Evolutionary conservation across 192 early-diverging fungal species (phyloP).

Genomic region (Cladochytrium replicatum): DNA sequence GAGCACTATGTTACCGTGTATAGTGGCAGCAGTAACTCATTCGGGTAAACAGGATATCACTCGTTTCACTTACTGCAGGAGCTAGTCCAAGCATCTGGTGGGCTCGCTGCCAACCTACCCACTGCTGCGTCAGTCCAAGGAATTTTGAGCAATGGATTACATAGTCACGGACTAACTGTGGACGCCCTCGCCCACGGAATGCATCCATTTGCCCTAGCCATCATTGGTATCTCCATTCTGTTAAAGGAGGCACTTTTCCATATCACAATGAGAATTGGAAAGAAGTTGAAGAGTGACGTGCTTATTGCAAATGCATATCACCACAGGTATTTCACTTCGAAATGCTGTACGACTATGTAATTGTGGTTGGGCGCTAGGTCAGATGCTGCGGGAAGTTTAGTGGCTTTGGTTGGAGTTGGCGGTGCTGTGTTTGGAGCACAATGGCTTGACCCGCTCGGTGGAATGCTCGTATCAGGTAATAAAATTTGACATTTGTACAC

Average conservation of each 20-base stretch:
- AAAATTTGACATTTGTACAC: not conserved
- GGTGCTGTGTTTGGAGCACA: slow-evolving; percentile 62
- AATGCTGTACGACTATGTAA: too few relatives aligned
- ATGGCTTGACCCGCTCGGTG: slow-evolving; percentile 66
- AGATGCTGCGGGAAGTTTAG: slow-evolving; percentile 61
- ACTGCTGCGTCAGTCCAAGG: slow-evolving; percentile 4
- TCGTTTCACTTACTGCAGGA: slow-evolving; percentile 5
- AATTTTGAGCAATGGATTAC: slow-evolving; percentile 1
- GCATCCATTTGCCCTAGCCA: slow-evolving; percentile 60
- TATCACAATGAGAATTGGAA: slow-evolving; percentile 57
- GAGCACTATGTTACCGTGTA: slow-evolving; percentile 23
- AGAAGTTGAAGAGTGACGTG: slow-evolving; percentile 52
- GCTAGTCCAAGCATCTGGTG: slow-evolving; percentile 2
- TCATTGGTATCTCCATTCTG: slow-evolving; percentile 54
- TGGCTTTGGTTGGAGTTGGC: slow-evolving; percentile 62
- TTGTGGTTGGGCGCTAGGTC: too few relatives aligned
- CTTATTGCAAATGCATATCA: slow-evolving; percentile 83
- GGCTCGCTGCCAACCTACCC: slow-evolving; percentile 5
- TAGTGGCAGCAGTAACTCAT: slow-evolving; percentile 1
- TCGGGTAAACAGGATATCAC: not conserved
- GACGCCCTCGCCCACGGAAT: slow-evolving; percentile 24
- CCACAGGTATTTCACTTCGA: too few relatives aligned
- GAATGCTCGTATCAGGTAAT: slow-evolving; percentile 55
- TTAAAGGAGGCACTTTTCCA: slow-evolving; percentile 72
- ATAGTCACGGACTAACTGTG: slow-evolving; percentile 18